These are phyloP conservation scores for Fraxinus paxiana DNA, from an alignment of 305 asterid genomes.

Conservation along the genomic window DNA sequence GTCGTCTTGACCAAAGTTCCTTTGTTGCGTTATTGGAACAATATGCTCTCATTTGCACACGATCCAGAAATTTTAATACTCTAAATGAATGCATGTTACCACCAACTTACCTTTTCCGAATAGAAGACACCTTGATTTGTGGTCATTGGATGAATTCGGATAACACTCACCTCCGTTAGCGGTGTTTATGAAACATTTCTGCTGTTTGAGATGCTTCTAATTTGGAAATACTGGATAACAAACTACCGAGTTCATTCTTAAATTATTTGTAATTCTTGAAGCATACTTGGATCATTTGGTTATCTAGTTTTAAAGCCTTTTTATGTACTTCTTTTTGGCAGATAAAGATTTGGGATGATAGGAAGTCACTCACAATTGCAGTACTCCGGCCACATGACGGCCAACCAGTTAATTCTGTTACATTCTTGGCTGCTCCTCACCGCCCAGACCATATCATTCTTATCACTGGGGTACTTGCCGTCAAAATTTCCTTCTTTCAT, in stretches of 20 bases:
- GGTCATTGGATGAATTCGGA: not conserved
- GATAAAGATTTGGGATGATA: constrained; percentile 92
- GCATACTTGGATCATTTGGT: not conserved
- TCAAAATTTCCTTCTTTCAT: not conserved
- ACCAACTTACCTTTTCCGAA: not conserved
- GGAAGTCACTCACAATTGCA: constrained; percentile 66
- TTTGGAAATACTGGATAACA: not conserved
- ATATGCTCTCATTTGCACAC: not conserved
- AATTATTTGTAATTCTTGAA: constrained; percentile 11
- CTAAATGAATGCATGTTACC: not conserved
- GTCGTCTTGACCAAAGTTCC: not conserved
- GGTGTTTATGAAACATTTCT: not conserved
- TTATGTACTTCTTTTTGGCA: constrained; percentile 35
- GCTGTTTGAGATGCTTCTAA: not conserved
- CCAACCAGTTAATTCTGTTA: constrained; percentile 78
- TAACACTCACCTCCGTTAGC: not conserved
- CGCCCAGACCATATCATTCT: constrained; percentile 85
- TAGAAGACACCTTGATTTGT: not conserved
- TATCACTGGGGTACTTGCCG: constrained; percentile 73
- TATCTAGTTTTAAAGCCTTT: constrained; percentile 5
- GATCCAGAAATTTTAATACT: not conserved
- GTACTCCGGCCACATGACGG: constrained; percentile 84
- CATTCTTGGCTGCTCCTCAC: constrained; percentile 76
- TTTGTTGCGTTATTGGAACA: not conserved
- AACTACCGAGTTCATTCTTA: not conserved